Percentiles rank a stretch among this genome's conserved stretches.
These are phyloP conservation scores for Neurospora sp. DNA, from an alignment of 495 filamentous ascomycete genomes.

Conservation along the genomic window DNA sequence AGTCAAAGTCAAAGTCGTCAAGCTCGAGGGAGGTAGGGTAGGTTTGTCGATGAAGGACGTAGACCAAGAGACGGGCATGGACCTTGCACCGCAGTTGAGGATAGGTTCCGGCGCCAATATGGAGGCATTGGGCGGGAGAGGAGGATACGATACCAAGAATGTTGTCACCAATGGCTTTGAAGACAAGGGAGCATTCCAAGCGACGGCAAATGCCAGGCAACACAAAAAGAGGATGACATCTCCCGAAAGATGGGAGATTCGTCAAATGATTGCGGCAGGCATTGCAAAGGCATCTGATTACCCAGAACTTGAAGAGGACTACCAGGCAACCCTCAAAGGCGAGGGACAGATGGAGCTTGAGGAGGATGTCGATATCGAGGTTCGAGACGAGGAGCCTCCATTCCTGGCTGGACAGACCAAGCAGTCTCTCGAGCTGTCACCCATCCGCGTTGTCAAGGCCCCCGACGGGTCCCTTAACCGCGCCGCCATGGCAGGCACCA, in stretches of 20 bases:
- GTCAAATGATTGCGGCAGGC: conserved; percentile 90
- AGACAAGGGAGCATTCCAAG: conserved; percentile 18
- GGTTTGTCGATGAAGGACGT: conserved; percentile 96
- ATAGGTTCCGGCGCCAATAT: conserved; percentile 89
- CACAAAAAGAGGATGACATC: conserved; percentile 89
- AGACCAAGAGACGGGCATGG: conserved; percentile 80
- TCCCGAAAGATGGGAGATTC: conserved; percentile 94
- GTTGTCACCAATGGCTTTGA: background rate
- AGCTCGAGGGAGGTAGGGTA: conserved; percentile 69
- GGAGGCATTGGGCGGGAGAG: conserved; percentile 59
- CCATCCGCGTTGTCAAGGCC: conserved; percentile 93
- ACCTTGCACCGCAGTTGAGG: conserved; percentile 69
- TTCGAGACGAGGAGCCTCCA: conserved; percentile 90
- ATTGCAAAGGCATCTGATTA: conserved; percentile 85
- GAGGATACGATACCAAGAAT: conserved; percentile 8
- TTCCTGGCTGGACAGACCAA: conserved; percentile 96
- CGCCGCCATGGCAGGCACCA: conserved; percentile 85
- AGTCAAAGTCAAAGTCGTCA: conserved; percentile 89
- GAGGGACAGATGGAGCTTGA: conserved; percentile 88
- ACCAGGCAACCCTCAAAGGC: conserved; percentile 75
- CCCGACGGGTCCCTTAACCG: conserved; percentile 93
- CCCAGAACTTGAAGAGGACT: conserved; percentile 90
- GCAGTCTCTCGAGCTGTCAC: conserved; percentile 85
- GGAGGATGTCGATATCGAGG: conserved; percentile 95
- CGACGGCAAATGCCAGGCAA: conserved; percentile 30